phyloP scores from a whole-genome alignment of 306 rosid species.

The Abrus pulchellus region DNA sequence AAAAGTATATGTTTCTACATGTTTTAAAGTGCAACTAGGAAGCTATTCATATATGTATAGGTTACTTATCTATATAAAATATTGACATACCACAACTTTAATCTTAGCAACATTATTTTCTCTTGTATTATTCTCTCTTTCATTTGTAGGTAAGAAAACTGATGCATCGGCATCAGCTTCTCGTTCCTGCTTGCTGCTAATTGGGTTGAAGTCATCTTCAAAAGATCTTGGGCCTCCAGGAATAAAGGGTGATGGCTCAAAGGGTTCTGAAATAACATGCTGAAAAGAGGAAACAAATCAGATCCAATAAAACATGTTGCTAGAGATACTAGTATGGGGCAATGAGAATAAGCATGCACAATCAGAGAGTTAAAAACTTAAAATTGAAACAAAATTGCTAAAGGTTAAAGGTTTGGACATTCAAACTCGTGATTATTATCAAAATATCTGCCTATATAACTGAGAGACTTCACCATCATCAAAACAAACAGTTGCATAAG shows the following conservation, averaged over 20 bases:
- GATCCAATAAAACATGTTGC: constrained; percentile 39
- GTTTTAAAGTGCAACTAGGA: constrained; percentile 14
- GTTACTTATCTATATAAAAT: constrained; percentile 4
- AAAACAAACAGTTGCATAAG: constrained; percentile 32
- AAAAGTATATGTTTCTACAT: constrained; percentile 28
- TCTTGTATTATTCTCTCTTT: constrained; percentile 70
- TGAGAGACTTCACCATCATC: background rate
- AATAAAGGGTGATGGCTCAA: constrained; percentile 92
- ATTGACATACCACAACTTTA: constrained; percentile 94
- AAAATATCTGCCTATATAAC: background rate
- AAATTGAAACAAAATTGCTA: constrained; percentile 8
- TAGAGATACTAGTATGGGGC: constrained; percentile 7
- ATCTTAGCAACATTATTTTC: constrained; percentile 93
- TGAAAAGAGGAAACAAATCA: constrained; percentile 54
- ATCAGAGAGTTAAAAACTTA: background rate
- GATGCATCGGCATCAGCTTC: constrained; percentile 67
- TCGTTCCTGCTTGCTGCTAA: constrained; percentile 65
- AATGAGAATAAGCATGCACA: constrained; percentile 21
- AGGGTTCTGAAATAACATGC: constrained; percentile 91
- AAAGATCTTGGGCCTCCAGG: constrained; percentile 72
- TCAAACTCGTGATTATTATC: constrained; percentile 17
- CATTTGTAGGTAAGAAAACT: constrained; percentile 60
- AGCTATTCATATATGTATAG: constrained; percentile 21
- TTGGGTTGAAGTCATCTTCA: constrained; percentile 70
- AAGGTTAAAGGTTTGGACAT: constrained; percentile 2